These are phyloP conservation scores for Cercospora sesami DNA, from an alignment of 2,329 filamentous ascomycete species.

Conservation along the genomic window DNA sequence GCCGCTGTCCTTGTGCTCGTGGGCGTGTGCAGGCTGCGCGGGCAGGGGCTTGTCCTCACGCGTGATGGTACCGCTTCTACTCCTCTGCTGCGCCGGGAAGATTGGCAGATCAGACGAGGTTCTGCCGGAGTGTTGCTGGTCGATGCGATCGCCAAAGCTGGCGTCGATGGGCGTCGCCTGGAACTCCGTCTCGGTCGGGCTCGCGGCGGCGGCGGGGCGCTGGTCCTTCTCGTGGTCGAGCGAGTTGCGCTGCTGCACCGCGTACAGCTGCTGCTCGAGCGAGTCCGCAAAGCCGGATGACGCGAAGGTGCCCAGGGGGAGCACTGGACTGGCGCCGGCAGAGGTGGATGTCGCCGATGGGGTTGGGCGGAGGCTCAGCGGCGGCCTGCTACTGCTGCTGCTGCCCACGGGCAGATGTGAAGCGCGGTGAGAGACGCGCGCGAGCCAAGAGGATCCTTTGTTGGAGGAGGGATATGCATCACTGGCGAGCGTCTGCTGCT, in stretches of 20 bases:
- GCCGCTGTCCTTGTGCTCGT: slow-evolving; percentile 12
- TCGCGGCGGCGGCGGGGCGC: slow-evolving; percentile 18
- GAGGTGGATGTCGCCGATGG: neutral
- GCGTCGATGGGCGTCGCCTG: slow-evolving; percentile 37
- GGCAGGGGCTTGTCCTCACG: slow-evolving; percentile 20
- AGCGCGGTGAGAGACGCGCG: slow-evolving; percentile 35
- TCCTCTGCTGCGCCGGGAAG: slow-evolving; percentile 17
- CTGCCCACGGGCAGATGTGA: slow-evolving; percentile 29
- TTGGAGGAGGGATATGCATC: slow-evolving; percentile 8
- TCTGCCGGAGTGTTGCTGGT: slow-evolving; percentile 10
- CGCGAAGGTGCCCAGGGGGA: slow-evolving; percentile 14
- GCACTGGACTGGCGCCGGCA: slow-evolving; percentile 9
- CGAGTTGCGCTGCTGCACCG: slow-evolving; percentile 19
- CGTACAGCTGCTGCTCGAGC: slow-evolving; percentile 19
- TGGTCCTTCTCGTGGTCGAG: slow-evolving; percentile 6
- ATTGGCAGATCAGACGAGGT: slow-evolving; percentile 17
- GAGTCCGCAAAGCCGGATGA: slow-evolving; percentile 14
- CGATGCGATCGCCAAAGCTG: slow-evolving; percentile 33
- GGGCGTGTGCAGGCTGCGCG: slow-evolving; percentile 4
- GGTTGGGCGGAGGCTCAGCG: slow-evolving; percentile 12
- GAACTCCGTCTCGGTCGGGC: slow-evolving; percentile 35
- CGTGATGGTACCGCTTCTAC: slow-evolving; percentile 23
- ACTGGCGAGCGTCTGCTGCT: slow-evolving; percentile 6
- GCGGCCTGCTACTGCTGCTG: neutral
- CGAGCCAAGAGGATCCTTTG: slow-evolving; percentile 18